Percentiles rank a stretch among this genome's conserved stretches.
phyloP scores from a whole-genome alignment of 2,329 filamentous ascomycete species.

The Massarina eburnea region DNA sequence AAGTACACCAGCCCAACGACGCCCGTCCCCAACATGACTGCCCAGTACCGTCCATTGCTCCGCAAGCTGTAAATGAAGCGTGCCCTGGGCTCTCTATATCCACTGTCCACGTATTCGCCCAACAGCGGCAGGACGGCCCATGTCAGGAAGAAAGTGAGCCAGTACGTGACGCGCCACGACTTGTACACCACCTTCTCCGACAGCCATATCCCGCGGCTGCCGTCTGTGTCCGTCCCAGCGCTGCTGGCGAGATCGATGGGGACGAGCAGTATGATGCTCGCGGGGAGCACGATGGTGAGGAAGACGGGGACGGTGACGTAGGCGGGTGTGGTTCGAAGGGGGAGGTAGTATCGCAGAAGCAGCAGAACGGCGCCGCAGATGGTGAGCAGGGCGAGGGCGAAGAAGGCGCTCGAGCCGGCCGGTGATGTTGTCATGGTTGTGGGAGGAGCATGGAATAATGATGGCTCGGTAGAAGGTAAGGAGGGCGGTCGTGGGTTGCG shows the following conservation, averaged over 20 bases:
- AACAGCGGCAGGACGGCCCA: conserved; percentile 94
- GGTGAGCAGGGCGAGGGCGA: conserved; percentile 68
- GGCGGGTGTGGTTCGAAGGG: conserved; percentile 83
- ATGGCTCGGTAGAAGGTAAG: conserved; percentile 1
- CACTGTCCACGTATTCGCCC: conserved; percentile 91
- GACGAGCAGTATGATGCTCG: conserved; percentile 86
- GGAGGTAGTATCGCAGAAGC: conserved; percentile 85
- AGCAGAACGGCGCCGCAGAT: conserved; percentile 79
- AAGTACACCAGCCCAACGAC: conserved; percentile 79
- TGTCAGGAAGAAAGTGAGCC: conserved; percentile 92
- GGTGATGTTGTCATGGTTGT: conserved; percentile 57
- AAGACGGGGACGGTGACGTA: conserved; percentile 93
- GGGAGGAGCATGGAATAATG: neutral
- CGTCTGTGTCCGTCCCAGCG: conserved; percentile 70
- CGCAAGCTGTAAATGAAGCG: conserved; percentile 82
- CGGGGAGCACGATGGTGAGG: conserved; percentile 89
- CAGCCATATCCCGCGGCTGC: conserved; percentile 82
- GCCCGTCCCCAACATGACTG: conserved; percentile 72
- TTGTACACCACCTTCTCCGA: conserved; percentile 76
- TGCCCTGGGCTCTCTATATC: conserved; percentile 82
- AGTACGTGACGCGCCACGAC: conserved; percentile 93
- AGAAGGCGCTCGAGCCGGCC: conserved; percentile 78
- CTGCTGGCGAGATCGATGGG: conserved; percentile 94
- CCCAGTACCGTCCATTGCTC: conserved; percentile 85
- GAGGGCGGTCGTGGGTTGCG: conserved; percentile 17